Base-by-base conservation (phyloP, 495 filamentous ascomycete species). In the Aspergillus conjunctus region DNA sequence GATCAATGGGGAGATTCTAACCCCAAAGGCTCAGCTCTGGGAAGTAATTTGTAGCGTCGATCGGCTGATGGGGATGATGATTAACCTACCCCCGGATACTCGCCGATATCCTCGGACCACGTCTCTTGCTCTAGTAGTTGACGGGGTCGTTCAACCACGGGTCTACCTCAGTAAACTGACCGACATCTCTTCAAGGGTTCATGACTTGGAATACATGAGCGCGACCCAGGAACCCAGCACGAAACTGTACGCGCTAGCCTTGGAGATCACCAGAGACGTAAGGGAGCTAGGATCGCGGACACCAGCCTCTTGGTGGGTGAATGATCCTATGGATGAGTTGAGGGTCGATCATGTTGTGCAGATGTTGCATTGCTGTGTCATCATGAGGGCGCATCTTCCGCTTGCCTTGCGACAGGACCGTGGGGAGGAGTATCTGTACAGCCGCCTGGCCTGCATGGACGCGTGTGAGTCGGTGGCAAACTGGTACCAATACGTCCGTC, bases 1-100 rank as follows among this genome's bases (percentile, higher is more conserved):
- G 1, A 37, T 15, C 14, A 59, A 66, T 37, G 43, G 60, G 1
- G 15, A 30, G 1, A 37, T 18, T 0, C 52, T 45, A 18, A 44
- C 45, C 17, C 58, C 56, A 2, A 65, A 69, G 49, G 61, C 56
- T 9, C 63, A 62, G 56, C 56, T 73, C n/a, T 73, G 71, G 71
- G 58, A 68, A 1, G 22, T 66, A 3, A 66, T 73, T 0, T 74
- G 70, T 55, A 58, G 60, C 22, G 58, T 67, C 17, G 72, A 75
- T 18, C 58, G 68, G 30, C 49, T 75, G n/a, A 17, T 60, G 11
- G 67, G 64, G 8, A 63, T 72, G 63, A 61, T 74, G 8, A 53
- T 72, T 8, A 71, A 70, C 15, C 59, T 76, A 15, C 68, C 73
- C 10, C 57, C 70, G 0, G 67, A 63, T 30, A 76, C 70, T 4